Percentiles rank a stretch among this genome's conserved stretches.
These are phyloP conservation scores for Mucor velutinosus DNA, from an alignment of 371 early-diverging fungal species.

Conservation along the genomic window DNA sequence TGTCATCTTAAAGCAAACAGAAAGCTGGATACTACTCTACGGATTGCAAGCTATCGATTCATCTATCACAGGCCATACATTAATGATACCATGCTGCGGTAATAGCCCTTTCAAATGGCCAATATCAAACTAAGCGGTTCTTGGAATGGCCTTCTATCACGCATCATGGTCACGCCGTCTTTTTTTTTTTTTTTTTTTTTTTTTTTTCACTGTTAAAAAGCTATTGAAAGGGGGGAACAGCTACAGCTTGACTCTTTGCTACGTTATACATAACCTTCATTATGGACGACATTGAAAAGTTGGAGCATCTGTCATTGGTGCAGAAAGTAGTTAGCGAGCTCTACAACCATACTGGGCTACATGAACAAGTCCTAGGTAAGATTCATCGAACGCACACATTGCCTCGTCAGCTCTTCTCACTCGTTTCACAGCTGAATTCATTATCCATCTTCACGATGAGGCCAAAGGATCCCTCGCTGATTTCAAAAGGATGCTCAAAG, in stretches of 20 bases:
- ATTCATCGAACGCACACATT: neutral
- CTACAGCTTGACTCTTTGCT: neutral
- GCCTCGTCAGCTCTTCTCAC: neutral
- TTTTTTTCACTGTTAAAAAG: too few relatives aligned
- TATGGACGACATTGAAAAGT: conserved; percentile 74
- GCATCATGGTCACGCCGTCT: neutral
- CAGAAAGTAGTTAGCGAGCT: conserved; percentile 91
- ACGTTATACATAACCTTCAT: neutral
- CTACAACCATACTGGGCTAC: conserved; percentile 89
- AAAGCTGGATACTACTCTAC: neutral
- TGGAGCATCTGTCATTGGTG: conserved; percentile 91
- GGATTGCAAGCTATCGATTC: neutral
- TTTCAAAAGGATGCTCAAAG: conserved; percentile 75
- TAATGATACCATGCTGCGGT: neutral
- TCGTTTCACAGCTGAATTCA: conserved; percentile 69
- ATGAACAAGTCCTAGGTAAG: conserved; percentile 80
- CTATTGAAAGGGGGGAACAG: neutral
- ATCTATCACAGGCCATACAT: neutral
- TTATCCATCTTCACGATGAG: conserved; percentile 74
- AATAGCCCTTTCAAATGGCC: neutral
- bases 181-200: neutral
- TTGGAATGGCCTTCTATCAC: neutral
- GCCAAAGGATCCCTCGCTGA: conserved; percentile 58
- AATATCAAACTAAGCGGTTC: neutral
- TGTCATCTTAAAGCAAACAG: neutral